Evolutionary conservation across 2,329 filamentous ascomycete species (phyloP), one percentile per base, ranked within the genome.

Genomic region (Nemania diffusa): DNA sequence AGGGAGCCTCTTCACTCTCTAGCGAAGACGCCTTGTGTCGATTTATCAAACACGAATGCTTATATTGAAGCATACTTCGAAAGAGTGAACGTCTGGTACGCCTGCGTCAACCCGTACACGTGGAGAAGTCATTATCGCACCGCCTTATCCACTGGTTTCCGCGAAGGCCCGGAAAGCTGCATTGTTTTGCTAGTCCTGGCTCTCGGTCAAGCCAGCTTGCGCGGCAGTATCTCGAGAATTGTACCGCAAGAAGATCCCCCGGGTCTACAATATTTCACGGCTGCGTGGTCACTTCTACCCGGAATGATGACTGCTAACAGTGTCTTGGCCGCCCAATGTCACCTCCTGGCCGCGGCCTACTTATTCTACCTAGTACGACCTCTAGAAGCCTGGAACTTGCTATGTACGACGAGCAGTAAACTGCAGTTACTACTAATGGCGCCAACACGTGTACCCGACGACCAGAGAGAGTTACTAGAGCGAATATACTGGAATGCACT

Each of bases 401-500:
- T 96, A 3, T 93, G 91, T 74, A 93, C 90, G 65, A 92, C 92
- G 3, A 93, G 91, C 78, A 92, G 91, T 74, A 96, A 95, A 76
- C 82, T 95, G 51, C 92, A 96, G 75, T 84, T 96, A 24, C 84
- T 95, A 34, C 84, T 95, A 50, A 92, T 91, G 80, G 88, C 90
- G 1, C 91, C 91, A 13, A 90, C 87, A 69, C 86, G 91, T 61
- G 86, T 95, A 0, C 91, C 91, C 0, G 82, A 88, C 3, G 88
- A 90, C 34, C 90, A 92, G 76, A 86, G 89, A 73, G 92, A 94
- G 76, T 79, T 95, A 32, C 88, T 89, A 55, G 91, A 93, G 78
- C 85, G 92, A 56, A 90, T 95, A 15, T 96, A 93, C 80, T 96
- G 92, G 92, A 95, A 96, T 73, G 85, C 92, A 2, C 82, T 94